Percentiles rank a stretch among this genome's conserved stretches.
Evolutionary conservation across 805 yeast genomes (phyloP).

Genomic region (Metschnikowia orientalis): DNA sequence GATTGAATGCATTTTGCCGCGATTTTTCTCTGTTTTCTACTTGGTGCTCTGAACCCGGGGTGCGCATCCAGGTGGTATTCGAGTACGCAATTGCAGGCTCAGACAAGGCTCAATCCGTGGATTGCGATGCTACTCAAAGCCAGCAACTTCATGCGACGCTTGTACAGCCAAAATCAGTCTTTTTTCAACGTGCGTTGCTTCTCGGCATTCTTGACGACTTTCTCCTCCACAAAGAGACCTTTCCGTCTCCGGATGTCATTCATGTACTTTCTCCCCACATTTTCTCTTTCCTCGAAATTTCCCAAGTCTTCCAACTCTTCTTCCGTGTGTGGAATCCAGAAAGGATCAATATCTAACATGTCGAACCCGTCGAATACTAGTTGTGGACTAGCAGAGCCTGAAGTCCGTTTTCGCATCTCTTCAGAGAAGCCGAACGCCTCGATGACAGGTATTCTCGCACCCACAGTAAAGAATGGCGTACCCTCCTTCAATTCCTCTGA

Average conservation of each 20-base stretch:
- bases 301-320: slow-evolving; percentile 94
- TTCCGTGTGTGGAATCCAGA: slow-evolving; percentile 98
- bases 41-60: too few relatives aligned
- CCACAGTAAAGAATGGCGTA: slow-evolving; percentile 88
- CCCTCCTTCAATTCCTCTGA: slow-evolving; percentile 98
- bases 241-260: slow-evolving; percentile 76
- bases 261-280: slow-evolving; percentile 84
- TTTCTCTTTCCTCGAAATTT: slow-evolving; percentile 86
- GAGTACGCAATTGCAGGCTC: too few relatives aligned
- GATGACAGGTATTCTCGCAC: slow-evolving; percentile 83
- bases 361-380: slow-evolving; percentile 87
- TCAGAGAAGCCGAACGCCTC: slow-evolving; percentile 97
- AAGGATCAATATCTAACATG: slow-evolving; percentile 86
- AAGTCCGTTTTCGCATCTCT: slow-evolving; percentile 85
- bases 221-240: slow-evolving; percentile 86
- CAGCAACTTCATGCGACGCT: too few relatives aligned
- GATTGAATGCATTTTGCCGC: too few relatives aligned
- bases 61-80: too few relatives aligned
- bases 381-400: slow-evolving; percentile 98
- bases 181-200: slow-evolving; percentile 85
- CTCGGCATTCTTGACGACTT: slow-evolving; percentile 87
- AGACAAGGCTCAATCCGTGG: too few relatives aligned
- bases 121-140: too few relatives aligned
- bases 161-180: slow-evolving; percentile 46
- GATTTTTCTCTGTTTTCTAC: too few relatives aligned